Evolutionary conservation across 768 basidiomycete genomes (phyloP).

Genomic region (Podaxis rugospora): DNA sequence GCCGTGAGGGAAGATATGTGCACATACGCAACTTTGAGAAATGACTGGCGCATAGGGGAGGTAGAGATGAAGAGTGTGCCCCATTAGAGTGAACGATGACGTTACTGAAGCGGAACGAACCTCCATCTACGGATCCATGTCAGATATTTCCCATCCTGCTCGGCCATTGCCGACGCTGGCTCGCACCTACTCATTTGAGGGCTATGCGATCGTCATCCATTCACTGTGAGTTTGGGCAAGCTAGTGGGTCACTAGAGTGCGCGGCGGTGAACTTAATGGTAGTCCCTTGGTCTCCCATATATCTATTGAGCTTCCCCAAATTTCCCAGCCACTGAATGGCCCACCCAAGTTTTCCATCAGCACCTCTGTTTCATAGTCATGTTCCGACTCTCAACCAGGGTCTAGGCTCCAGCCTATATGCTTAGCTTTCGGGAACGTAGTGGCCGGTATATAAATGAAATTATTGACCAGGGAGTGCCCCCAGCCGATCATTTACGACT

Average conservation of each 20-base stretch:
- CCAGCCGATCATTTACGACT: neutral
- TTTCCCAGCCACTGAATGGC: neutral
- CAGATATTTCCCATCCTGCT: slow-evolving; percentile 1
- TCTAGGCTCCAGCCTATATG: neutral
- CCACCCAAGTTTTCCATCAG: neutral
- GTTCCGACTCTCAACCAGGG: neutral
- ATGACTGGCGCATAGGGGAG: neutral
- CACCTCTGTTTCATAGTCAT: neutral
- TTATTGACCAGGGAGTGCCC: neutral
- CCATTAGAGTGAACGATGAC: neutral
- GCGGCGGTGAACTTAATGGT: neutral
- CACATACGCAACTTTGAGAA: neutral
- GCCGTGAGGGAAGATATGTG: neutral
- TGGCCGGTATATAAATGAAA: neutral
- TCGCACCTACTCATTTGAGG: slow-evolving; percentile 7
- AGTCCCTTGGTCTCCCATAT: neutral
- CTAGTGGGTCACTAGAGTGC: neutral
- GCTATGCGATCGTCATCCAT: neutral
- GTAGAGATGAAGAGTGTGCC: neutral
- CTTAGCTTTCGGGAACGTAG: neutral
- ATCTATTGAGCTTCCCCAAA: neutral
- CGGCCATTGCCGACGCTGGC: slow-evolving; percentile 9
- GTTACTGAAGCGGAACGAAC: neutral
- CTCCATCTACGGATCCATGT: neutral
- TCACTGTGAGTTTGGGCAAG: neutral